Base-by-base conservation (phyloP, 2,329 filamentous ascomycete species). In the Fusarium multiceps region DNA sequence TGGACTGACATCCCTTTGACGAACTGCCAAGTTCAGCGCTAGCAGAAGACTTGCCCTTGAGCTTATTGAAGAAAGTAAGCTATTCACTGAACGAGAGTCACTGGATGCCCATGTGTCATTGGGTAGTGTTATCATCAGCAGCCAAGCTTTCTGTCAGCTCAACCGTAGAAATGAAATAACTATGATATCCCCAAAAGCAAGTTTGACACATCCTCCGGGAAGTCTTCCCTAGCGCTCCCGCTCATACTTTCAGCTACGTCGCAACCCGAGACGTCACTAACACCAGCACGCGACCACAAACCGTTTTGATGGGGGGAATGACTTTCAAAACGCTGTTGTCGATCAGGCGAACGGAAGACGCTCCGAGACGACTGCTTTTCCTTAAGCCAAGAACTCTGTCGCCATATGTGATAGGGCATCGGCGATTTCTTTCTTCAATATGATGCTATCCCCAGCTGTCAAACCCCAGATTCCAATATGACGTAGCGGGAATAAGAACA, bases 161-260 rank as follows among this genome's bases (percentile, higher is more conserved):
- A 16, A 42, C 32, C 18, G 21, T 37, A 51, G 11, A 54, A 34
- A 34, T 20, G 37, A 42, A 43, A 61, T 30, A 34, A 34, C 23
- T 30, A 50, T 14, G 47, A 45, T n/a, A 20, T 14, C 59, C 42
- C 54, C 67, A 46, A 41, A 50, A 58, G 40, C 10, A 51, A 43
- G 40, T 48, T 49, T 40, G 16, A 30, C 41, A 30, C 34, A 12
- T n/a, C 34, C 43, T 41, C 48, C 59, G 49, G 63, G 43, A 57
- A 60, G 50, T 43, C 55, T 68, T 53, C 40, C 48, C 59, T 71
- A 71, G 68, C 68, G 63, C 30, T 68, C 68, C 68, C 68, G 59
- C 25, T 27, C 9, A 61, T 55, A 63, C 45, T 21, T 20, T 45
- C 43, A 21, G 11, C 32, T 54, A 27, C 23, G 49, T 41, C 13